A percentile compares a stretch with the other conserved stretches of the same genome.
Conservation (phyloP, 345 rosid genomes). For the Gossypium sturtianum region DNA sequence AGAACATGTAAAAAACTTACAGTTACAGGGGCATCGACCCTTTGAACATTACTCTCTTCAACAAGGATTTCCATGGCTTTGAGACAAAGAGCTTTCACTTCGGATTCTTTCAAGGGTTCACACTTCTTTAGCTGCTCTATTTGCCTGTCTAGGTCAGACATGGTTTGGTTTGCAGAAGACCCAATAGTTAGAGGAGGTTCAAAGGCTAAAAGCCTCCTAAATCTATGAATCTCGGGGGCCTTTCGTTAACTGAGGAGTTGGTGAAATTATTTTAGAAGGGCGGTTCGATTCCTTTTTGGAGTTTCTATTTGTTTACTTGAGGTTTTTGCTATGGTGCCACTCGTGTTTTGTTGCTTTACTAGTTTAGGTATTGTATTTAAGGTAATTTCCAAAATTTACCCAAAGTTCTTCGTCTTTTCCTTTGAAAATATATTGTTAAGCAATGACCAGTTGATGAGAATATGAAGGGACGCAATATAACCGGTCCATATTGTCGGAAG, state of each 20-base stretch:
- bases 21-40: slow-evolving; percentile 97
- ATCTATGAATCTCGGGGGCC: slow-evolving; percentile 3
- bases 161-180: slow-evolving; percentile 21
- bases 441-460: neutral
- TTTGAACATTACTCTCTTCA: slow-evolving; percentile 96
- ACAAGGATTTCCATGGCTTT: slow-evolving; percentile 97
- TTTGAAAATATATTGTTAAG: neutral
- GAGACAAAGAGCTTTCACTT: slow-evolving; percentile 89
- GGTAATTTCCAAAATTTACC: neutral
- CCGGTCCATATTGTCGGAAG: neutral
- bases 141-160: slow-evolving; percentile 96
- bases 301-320: neutral
- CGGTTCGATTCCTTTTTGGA: neutral
- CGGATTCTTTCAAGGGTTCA: slow-evolving; percentile 92
- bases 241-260: neutral
- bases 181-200: neutral
- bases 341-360: neutral
- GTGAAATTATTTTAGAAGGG: neutral
- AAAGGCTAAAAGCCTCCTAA: neutral
- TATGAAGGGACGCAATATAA: neutral
- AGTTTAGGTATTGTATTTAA: neutral
- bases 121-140: slow-evolving; percentile 95
- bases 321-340: neutral
- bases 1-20: slow-evolving; percentile 24
- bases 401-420: neutral